These are phyloP conservation scores for Saturnispora halmiae DNA, from an alignment of 805 yeast genomes.

Conservation along the genomic window DNA sequence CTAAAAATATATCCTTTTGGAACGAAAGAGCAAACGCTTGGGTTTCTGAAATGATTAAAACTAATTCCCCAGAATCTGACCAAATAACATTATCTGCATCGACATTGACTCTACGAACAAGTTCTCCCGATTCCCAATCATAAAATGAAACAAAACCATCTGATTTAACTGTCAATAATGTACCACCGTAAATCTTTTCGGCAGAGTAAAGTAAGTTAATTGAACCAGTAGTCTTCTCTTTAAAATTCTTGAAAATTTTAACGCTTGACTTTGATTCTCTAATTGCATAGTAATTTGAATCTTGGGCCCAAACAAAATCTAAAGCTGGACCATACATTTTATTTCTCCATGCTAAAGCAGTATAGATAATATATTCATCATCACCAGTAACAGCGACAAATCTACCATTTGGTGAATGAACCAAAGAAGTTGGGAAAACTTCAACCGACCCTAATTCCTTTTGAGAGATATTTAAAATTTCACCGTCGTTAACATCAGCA, in stretches of 20 bases:
- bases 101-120: slow-evolving; percentile 85
- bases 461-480: slow-evolving; percentile 60
- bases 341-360: slow-evolving; percentile 97
- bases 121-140: slow-evolving; percentile 84
- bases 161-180: slow-evolving; percentile 76
- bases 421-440: slow-evolving; percentile 76
- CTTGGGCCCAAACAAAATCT: slow-evolving; percentile 93
- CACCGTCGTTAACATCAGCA: slow-evolving; percentile 67
- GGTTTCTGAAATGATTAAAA: slow-evolving; percentile 63
- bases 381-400: slow-evolving; percentile 96
- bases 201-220: slow-evolving; percentile 63
- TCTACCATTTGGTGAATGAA: slow-evolving; percentile 95
- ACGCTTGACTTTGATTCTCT: slow-evolving; percentile 61
- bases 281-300: slow-evolving; percentile 78
- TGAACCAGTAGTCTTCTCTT: slow-evolving; percentile 56
- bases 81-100: slow-evolving; percentile 77
- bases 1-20: slow-evolving; percentile 56
- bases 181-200: slow-evolving; percentile 79
- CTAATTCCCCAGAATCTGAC: slow-evolving; percentile 89
- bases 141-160: slow-evolving; percentile 80
- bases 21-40: slow-evolving; percentile 71
- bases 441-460: slow-evolving; percentile 94
- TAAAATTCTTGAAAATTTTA: slow-evolving; percentile 73
- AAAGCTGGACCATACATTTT: slow-evolving; percentile 84
- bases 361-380: slow-evolving; percentile 92